Percentiles rank a stretch among this genome's conserved stretches.
phyloP scores from a whole-genome alignment of 2,329 filamentous ascomycete species.

The Alternaria rosae region DNA sequence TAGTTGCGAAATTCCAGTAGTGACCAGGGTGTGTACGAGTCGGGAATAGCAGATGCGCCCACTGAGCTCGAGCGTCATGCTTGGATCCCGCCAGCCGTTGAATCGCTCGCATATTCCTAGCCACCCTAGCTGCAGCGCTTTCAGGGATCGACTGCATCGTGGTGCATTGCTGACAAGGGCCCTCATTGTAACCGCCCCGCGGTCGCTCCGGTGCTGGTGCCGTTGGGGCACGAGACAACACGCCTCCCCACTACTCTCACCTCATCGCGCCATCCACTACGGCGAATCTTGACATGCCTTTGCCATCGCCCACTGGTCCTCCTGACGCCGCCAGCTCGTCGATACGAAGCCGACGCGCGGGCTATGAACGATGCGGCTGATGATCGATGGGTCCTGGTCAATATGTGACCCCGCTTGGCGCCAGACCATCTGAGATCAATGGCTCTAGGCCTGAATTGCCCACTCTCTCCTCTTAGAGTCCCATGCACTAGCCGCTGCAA shows the following conservation, averaged over 20 bases:
- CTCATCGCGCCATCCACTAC: slow-evolving; percentile 30
- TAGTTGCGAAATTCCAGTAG: slow-evolving; percentile 48
- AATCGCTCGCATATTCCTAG: slow-evolving; percentile 46
- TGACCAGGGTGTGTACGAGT: slow-evolving; percentile 38
- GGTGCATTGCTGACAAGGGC: slow-evolving; percentile 21
- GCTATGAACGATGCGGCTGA: slow-evolving; percentile 48
- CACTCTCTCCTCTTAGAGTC: slow-evolving; percentile 32
- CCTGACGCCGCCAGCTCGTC: slow-evolving; percentile 31
- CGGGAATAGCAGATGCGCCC: slow-evolving; percentile 43
- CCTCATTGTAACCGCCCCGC: slow-evolving; percentile 37
- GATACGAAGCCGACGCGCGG: slow-evolving; percentile 26
- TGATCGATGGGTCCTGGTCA: slow-evolving; percentile 43
- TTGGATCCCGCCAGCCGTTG: slow-evolving; percentile 52
- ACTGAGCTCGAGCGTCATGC: slow-evolving; percentile 47
- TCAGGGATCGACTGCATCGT: slow-evolving; percentile 49
- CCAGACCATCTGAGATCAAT: slow-evolving; percentile 49
- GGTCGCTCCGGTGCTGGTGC: slow-evolving; percentile 29
- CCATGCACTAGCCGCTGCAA: slow-evolving; percentile 49
- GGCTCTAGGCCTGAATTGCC: slow-evolving; percentile 48
- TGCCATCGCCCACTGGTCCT: slow-evolving; percentile 18
- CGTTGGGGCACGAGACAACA: slow-evolving; percentile 37
- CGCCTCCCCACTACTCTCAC: slow-evolving; percentile 16
- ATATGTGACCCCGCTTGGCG: slow-evolving; percentile 49
- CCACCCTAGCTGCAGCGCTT: slow-evolving; percentile 39
- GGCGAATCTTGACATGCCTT: neutral